Evolutionary conservation across 2,329 filamentous ascomycete species (phyloP), one percentile per base, ranked within the genome.

Genomic region (Madurella mycetomatis): DNA sequence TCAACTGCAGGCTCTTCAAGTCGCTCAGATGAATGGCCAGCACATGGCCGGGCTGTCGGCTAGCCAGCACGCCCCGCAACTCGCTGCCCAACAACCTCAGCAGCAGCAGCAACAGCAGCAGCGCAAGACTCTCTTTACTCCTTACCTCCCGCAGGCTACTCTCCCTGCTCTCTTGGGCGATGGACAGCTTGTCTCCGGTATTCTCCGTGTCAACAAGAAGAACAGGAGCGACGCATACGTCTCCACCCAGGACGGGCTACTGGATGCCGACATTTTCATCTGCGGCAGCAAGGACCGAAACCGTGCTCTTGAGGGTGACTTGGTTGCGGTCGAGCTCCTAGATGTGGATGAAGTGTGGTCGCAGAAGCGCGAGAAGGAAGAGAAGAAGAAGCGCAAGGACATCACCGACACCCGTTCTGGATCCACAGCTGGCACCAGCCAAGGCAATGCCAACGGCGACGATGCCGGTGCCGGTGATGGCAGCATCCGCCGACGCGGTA

Each of bases 301-400:
- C 72, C 88, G 94, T 72, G 94, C 94, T 52, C 81, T 99, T 37
- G 94, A 99, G 71, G 94, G 94, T 55, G 94, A 99, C 70, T 81
- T 96, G 52, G 94, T 99, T 55, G 94, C 94, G 32, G 85, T 99
- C 51, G 94, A 99, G 73, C 85, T 99, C 45, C 84, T 99, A 49
- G 92, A 99, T 67, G 94, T 99, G 8, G 94, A 97, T 69, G 94
- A 99, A 69, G 94, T 99, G 2, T 99, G 94, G 94, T 84, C 87
- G 19, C 94, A 99, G 77, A 99, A 99, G 80, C 90, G 91, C 53
- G 94, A 99, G 72, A 99, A 99, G 72, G 94, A 99, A 74, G 94
- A 99, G 72, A 99, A 99, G 82, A 99, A 99, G 84, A 99, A 97
- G 78, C 89, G 94, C 71, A 99, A 99, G 79, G 94, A 99, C 67